A percentile compares a stretch with the other conserved stretches of the same genome.
These are phyloP conservation scores for Metschnikowia lachancei DNA, from an alignment of 805 yeast species.

Conservation along the genomic window DNA sequence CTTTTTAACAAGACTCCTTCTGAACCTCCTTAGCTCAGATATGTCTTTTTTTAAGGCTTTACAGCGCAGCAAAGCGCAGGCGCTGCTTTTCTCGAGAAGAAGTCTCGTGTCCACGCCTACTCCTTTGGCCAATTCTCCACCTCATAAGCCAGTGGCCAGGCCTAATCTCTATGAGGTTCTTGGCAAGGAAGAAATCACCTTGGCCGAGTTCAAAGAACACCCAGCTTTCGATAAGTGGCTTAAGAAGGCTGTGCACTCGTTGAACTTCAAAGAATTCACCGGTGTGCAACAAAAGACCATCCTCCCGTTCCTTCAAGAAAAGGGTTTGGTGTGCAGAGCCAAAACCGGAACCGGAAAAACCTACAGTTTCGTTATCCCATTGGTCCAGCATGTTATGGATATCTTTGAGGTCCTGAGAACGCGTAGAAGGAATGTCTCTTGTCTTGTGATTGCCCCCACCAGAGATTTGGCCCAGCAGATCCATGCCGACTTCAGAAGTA, in stretches of 20 bases:
- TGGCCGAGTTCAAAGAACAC: constrained; percentile 15
- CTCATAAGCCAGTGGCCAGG: constrained; percentile 10
- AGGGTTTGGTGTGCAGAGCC: constrained; percentile 83
- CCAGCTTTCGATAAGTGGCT: constrained; percentile 12
- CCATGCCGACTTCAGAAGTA: constrained; percentile 56
- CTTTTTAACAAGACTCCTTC: neutral
- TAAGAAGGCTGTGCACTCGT: constrained; percentile 14
- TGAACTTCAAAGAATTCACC: constrained; percentile 54
- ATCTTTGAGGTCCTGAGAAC: constrained; percentile 15
- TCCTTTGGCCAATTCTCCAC: constrained; percentile 1
- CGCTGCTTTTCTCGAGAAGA: neutral
- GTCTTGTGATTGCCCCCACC: constrained; percentile 82
- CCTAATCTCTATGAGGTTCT: constrained; percentile 11
- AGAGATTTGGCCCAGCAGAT: constrained; percentile 88
- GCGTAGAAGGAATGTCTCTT: constrained; percentile 32
- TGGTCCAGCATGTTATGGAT: constrained; percentile 55
- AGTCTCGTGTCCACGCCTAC: constrained; percentile 4
- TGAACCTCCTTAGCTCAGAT: neutral
- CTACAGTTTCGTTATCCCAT: constrained; percentile 80
- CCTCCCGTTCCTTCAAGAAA: constrained; percentile 50
- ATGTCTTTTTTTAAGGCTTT: constrained; percentile 10
- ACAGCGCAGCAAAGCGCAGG: constrained; percentile 4
- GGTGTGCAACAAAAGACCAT: constrained; percentile 67
- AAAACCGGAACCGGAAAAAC: constrained; percentile 97
- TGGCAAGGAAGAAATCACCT: constrained; percentile 13